Conservation (phyloP, 208 protist species). For the Naegleria lovaniensis region DNA sequence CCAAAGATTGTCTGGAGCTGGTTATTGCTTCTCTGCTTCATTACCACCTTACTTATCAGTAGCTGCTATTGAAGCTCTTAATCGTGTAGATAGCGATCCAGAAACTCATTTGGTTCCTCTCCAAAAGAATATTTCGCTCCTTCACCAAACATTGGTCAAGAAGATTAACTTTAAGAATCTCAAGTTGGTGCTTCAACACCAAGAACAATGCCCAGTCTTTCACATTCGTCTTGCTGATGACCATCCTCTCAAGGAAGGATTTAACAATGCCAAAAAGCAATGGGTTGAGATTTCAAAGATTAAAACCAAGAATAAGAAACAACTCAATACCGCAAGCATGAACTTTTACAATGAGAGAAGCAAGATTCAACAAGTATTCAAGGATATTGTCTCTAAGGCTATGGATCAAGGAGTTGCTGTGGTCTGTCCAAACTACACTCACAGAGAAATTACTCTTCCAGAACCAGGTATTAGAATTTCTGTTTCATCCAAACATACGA, state of each 20-base stretch:
- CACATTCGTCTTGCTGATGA: neutral
- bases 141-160: neutral
- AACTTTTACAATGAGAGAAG: neutral
- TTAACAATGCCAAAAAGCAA: neutral
- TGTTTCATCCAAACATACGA: neutral
- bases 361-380: neutral
- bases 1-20: slow-evolving; percentile 77
- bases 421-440: neutral
- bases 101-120: neutral
- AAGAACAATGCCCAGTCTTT: neutral
- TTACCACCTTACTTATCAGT: slow-evolving; percentile 84
- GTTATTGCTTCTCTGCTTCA: slow-evolving; percentile 95
- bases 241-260: neutral
- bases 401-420: neutral
- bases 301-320: neutral
- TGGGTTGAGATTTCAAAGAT: neutral
- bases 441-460: neutral
- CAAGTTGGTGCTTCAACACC: neutral
- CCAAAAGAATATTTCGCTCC: neutral
- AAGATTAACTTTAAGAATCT: neutral
- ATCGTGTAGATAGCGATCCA: slow-evolving; percentile 58
- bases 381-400: neutral
- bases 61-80: slow-evolving; percentile 63
- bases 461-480: neutral
- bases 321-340: neutral